These are phyloP conservation scores for Boeremia exigua DNA, from an alignment of 2,329 filamentous ascomycete genomes.

Conservation along the genomic window DNA sequence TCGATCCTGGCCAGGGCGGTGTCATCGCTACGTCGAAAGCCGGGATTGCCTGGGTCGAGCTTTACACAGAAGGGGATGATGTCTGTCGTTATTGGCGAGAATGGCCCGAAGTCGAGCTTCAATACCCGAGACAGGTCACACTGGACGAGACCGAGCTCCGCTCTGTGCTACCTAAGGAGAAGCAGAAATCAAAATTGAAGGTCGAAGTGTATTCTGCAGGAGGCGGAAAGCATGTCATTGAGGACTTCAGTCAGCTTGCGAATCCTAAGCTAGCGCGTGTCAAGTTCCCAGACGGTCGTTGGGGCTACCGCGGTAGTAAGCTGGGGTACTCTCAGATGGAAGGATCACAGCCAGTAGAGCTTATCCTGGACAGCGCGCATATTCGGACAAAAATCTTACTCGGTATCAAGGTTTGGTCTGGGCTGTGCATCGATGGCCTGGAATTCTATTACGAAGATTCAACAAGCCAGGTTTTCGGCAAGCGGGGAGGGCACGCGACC, in stretches of 20 bases:
- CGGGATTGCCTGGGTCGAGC: conserved; percentile 84
- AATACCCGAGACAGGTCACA: conserved; percentile 72
- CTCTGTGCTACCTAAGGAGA: conserved; percentile 71
- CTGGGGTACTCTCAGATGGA: conserved; percentile 76
- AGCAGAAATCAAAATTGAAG: conserved; percentile 72
- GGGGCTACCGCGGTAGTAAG: conserved; percentile 76
- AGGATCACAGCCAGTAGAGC: conserved; percentile 71
- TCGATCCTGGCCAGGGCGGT: conserved; percentile 77
- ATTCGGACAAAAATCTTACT: conserved; percentile 74
- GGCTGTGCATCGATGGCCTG: conserved; percentile 78
- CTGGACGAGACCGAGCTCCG: conserved; percentile 79
- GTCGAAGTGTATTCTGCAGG: conserved; percentile 78
- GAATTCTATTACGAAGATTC: conserved; percentile 94
- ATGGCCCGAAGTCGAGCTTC: conserved; percentile 67
- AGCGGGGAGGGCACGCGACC: conserved; percentile 72
- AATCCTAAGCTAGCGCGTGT: conserved; percentile 72
- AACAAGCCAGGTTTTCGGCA: conserved; percentile 85
- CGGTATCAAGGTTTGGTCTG: conserved; percentile 77
- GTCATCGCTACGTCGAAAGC: conserved; percentile 81
- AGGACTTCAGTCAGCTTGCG: conserved; percentile 73
- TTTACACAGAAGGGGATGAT: conserved; percentile 80
- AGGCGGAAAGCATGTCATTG: conserved; percentile 74
- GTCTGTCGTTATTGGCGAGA: conserved; percentile 83
- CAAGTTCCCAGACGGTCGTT: conserved; percentile 76
- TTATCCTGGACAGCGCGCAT: conserved; percentile 73